Evolutionary conservation across 352 stramenopile species (phyloP).

Genomic region (Hyaloperonospora brassicae): DNA sequence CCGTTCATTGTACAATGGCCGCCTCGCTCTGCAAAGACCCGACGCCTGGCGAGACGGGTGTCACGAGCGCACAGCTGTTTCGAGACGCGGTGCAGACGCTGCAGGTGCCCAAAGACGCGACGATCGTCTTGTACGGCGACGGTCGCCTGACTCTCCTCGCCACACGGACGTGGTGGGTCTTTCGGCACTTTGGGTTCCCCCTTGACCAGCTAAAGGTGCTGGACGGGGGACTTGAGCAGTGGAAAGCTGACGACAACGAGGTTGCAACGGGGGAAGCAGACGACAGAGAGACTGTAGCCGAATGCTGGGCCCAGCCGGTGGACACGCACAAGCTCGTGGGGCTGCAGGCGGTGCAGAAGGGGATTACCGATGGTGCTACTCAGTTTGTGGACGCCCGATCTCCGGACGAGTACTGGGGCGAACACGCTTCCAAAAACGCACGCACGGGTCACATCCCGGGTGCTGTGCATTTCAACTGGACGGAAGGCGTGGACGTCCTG

Average conservation of each 20-base stretch:
- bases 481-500: constrained; percentile 39
- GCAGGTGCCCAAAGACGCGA: constrained; percentile 37
- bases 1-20: constrained; percentile 36
- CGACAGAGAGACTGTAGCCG: constrained; percentile 1
- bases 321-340: constrained; percentile 24
- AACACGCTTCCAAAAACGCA: constrained; percentile 25
- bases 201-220: constrained; percentile 72
- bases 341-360: constrained; percentile 25
- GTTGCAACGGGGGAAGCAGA: constrained; percentile 29
- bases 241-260: constrained; percentile 38
- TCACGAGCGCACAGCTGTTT: constrained; percentile 41
- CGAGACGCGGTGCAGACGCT: constrained; percentile 34
- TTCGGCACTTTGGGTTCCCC: constrained; percentile 64
- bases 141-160: constrained; percentile 48
- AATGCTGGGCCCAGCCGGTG: constrained; percentile 12
- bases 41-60: constrained; percentile 33
- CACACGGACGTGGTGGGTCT: constrained; percentile 74
- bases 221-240: constrained; percentile 64
- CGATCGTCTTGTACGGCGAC: constrained; percentile 77
- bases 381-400: constrained; percentile 34
- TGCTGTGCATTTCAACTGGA: constrained; percentile 71
- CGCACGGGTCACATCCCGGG: constrained; percentile 50
- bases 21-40: constrained; percentile 46
- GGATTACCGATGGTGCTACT: constrained; percentile 18
- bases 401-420: constrained; percentile 23